Evolutionary conservation across 208 protist genomes (phyloP).

Genomic region (Leishmania aethiopica): DNA sequence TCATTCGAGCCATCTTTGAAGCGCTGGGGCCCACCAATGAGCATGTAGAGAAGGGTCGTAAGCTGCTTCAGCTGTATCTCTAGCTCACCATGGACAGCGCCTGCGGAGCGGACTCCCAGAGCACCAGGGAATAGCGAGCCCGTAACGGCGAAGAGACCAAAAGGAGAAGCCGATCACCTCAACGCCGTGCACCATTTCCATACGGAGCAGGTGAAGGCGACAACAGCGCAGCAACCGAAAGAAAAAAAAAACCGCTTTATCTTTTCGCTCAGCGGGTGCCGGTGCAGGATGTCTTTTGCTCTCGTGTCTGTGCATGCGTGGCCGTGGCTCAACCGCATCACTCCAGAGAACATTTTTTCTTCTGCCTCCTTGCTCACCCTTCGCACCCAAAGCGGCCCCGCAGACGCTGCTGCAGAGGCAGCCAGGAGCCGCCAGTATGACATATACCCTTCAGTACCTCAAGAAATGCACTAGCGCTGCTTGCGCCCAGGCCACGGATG

Average conservation of each 20-base stretch:
- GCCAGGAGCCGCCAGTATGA: not conserved
- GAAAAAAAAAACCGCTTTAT: not conserved
- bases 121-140: not conserved
- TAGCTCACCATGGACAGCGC: constrained; percentile 9
- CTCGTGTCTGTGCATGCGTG: too few relatives aligned
- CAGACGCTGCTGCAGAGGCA: not conserved
- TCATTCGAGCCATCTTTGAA: constrained; percentile 75
- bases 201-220: not conserved
- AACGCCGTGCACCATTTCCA: not conserved
- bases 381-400: not conserved
- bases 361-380: not conserved
- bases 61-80: constrained; percentile 75
- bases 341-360: too few relatives aligned
- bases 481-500: not conserved
- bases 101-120: not conserved
- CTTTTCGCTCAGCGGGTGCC: too few relatives aligned
- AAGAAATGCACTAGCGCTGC: not conserved
- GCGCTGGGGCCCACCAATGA: constrained; percentile 70
- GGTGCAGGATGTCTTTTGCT: not conserved
- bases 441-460: not conserved
- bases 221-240: not conserved
- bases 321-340: not conserved
- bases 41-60: constrained; percentile 61
- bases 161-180: too few relatives aligned
- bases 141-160: not conserved